phyloP scores from a whole-genome alignment of 75 land plant species.

The Pinus albicaulis region DNA sequence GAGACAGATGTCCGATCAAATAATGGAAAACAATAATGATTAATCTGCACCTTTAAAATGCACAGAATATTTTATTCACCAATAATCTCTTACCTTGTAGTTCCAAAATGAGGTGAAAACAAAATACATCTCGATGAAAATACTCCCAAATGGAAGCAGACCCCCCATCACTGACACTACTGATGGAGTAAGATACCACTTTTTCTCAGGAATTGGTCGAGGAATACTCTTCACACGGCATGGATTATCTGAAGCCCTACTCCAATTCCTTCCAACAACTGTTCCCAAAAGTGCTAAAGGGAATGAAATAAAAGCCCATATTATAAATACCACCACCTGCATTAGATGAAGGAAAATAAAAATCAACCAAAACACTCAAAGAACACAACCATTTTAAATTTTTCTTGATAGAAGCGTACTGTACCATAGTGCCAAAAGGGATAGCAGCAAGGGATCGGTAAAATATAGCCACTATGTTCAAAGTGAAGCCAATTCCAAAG shows the following conservation, averaged over 20 bases:
- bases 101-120: constrained; percentile 44
- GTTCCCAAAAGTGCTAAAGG: constrained; percentile 33
- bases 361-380: background rate
- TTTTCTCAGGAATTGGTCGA: constrained; percentile 41
- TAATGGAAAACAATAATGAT: background rate
- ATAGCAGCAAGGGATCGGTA: constrained; percentile 33
- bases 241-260: constrained; percentile 30
- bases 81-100: constrained; percentile 31
- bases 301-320: constrained; percentile 37
- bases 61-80: background rate
- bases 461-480: constrained; percentile 31
- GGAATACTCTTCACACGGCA: constrained; percentile 39
- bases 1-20: background rate
- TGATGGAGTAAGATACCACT: constrained; percentile 38
- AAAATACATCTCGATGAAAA: constrained; percentile 41
- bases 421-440: constrained; percentile 41
- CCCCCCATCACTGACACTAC: constrained; percentile 33
- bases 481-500: constrained; percentile 31
- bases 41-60: background rate
- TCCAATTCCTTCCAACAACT: constrained; percentile 34
- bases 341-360: background rate
- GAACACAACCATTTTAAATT: background rate
- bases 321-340: constrained; percentile 34
- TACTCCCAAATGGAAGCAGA: constrained; percentile 34
- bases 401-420: background rate